A percentile compares a stretch with the other conserved stretches of the same genome.
These are phyloP conservation scores for Wickerhamomyces sp. DNA, from an alignment of 1,139 yeast species.

Conservation along the genomic window DNA sequence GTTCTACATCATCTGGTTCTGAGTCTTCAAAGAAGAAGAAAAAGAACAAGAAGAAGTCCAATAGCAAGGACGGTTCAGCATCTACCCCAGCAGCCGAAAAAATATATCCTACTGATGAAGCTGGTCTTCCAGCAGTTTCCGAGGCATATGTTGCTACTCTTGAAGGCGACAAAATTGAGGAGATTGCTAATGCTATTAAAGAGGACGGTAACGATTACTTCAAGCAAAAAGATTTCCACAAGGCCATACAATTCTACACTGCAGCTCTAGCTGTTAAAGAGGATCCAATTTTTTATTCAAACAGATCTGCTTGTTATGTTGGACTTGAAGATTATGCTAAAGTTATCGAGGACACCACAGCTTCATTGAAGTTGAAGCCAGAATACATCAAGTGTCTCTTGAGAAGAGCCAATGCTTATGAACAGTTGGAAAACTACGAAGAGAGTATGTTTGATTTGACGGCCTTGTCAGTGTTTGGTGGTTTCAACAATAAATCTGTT, in stretches of 20 bases:
- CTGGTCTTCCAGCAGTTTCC: conserved; percentile 54
- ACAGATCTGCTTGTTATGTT: conserved; percentile 93
- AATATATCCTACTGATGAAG: conserved; percentile 40
- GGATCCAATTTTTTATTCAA: conserved; percentile 89
- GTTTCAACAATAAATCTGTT: conserved; percentile 71
- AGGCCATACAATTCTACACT: conserved; percentile 73
- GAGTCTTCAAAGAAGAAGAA: conserved; percentile 26
- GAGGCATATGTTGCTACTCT: conserved; percentile 43
- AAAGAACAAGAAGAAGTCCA: conserved; percentile 37
- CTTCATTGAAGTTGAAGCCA: conserved; percentile 80
- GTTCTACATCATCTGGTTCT: conserved; percentile 7
- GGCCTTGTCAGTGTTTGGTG: conserved; percentile 71
- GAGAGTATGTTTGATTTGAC: conserved; percentile 94
- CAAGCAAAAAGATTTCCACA: conserved; percentile 60
- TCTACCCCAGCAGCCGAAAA: conserved; percentile 21
- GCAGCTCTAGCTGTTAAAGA: conserved; percentile 68
- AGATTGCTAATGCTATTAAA: conserved; percentile 73
- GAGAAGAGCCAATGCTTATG: conserved; percentile 83
- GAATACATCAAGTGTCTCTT: conserved; percentile 85
- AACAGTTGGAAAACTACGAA: conserved; percentile 66
- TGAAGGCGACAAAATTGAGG: conserved; percentile 51
- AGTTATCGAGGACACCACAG: conserved; percentile 82
- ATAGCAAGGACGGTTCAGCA: too few relatives aligned
- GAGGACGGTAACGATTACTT: conserved; percentile 85
- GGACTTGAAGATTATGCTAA: conserved; percentile 74